phyloP scores from a whole-genome alignment of 805 yeast genomes.

The Metschnikowia anglica region DNA sequence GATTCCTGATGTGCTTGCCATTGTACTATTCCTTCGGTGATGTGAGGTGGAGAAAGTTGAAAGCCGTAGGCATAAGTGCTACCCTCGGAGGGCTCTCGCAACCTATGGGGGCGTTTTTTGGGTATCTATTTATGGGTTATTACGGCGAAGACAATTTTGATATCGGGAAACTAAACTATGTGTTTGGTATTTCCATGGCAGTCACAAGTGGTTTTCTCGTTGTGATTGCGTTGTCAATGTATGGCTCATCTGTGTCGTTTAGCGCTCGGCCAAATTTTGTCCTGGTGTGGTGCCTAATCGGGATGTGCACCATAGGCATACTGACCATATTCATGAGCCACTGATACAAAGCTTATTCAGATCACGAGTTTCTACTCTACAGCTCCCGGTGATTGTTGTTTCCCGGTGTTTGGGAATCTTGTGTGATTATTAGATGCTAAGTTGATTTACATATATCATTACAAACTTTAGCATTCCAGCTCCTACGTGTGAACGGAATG shows the following conservation, averaged over 20 bases:
- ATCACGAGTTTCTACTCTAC: too few relatives aligned
- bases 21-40: slow-evolving; percentile 66
- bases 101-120: slow-evolving; percentile 84
- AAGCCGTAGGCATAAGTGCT: slow-evolving; percentile 66
- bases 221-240: slow-evolving; percentile 83
- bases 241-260: slow-evolving; percentile 75
- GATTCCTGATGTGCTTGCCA: slow-evolving; percentile 91
- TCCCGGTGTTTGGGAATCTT: too few relatives aligned
- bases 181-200: slow-evolving; percentile 64
- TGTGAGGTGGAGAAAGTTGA: slow-evolving; percentile 40
- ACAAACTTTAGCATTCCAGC: neutral
- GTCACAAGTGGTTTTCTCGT: slow-evolving; percentile 81
- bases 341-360: too few relatives aligned
- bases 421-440: too few relatives aligned
- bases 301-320: slow-evolving; percentile 57
- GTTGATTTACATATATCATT: too few relatives aligned
- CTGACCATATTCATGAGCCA: slow-evolving; percentile 27
- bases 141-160: slow-evolving; percentile 31
- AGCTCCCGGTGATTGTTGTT: too few relatives aligned
- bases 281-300: slow-evolving; percentile 57
- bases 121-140: slow-evolving; percentile 46
- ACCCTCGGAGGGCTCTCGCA: slow-evolving; percentile 81
- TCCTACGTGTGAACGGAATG: neutral
- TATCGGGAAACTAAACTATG: slow-evolving; percentile 30
- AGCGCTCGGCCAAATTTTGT: slow-evolving; percentile 60